These are phyloP conservation scores for Apiospora saccharicola DNA, from an alignment of 2,329 filamentous ascomycete genomes.

Conservation along the genomic window DNA sequence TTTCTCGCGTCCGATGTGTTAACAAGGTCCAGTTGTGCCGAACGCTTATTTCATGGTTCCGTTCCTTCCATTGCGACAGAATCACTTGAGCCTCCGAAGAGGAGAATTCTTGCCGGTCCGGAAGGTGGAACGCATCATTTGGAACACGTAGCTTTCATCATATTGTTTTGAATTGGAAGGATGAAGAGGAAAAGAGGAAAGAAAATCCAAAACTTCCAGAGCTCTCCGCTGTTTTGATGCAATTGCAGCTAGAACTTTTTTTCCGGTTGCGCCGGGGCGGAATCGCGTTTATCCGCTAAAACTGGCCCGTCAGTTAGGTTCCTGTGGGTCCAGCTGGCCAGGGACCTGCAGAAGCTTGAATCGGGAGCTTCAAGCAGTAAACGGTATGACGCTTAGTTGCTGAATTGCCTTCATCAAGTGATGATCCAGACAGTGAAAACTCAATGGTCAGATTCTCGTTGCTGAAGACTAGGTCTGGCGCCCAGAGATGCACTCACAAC, in stretches of 20 bases:
- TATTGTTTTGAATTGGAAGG: constrained; percentile 99
- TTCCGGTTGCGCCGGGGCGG: constrained; percentile 38
- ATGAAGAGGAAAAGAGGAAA: constrained; percentile 73
- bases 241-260: constrained; percentile 35
- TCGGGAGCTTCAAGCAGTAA: not conserved
- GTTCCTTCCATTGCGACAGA: constrained; percentile 68
- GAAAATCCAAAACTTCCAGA: constrained; percentile 35
- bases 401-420: not conserved
- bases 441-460: constrained; percentile 21
- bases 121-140: constrained; percentile 81
- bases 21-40: constrained; percentile 98
- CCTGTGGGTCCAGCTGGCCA: not conserved
- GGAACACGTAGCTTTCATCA: constrained; percentile 99
- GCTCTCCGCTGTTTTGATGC: constrained; percentile 16
- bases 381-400: not conserved
- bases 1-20: constrained; percentile 93
- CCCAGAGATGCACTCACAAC: constrained; percentile 20
- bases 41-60: constrained; percentile 97
- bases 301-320: not conserved
- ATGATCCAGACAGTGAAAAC: not conserved
- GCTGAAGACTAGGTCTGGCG: not conserved
- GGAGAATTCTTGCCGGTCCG: constrained; percentile 80
- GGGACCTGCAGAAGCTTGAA: constrained; percentile 6
- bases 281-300: constrained; percentile 46
- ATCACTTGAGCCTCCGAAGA: constrained; percentile 90